Evolutionary conservation across 371 early-diverging fungal species (phyloP), one percentile per base, ranked within the genome.

Genomic region (Funneliformis caledonium): DNA sequence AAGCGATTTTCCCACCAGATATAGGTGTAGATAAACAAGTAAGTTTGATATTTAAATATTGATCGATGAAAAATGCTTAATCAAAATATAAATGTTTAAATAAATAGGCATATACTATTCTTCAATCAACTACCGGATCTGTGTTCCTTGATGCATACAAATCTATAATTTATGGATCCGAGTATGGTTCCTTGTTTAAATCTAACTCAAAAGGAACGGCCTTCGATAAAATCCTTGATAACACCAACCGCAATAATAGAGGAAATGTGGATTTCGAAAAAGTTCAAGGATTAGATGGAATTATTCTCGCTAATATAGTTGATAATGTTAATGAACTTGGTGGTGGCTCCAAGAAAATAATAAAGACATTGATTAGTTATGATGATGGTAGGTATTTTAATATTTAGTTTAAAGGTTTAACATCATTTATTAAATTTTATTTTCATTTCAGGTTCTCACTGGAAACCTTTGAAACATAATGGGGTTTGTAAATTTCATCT

Each of bases 181-280:
- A 95, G 70, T 92, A 91, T 82, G 98, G 98, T 37, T 87, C 92
- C 4, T 87, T 98, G 1, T 94, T 96, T 86, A 93, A 93, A 76
- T 94, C 96, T 65, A 95, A 95, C 83, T 89, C 89, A 78, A 92
- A 94, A 75, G 97, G 96, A 52, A 92, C 93, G 4, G 89, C 87
- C 78, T 97, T 91, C 84, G 89, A 91, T 72, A 82, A 92, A 50
- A 90, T 93, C 1, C 87, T 96, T 62, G 88, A 91, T 33, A 89
- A 95, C 82, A 94, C 96, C 8, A 96, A 97, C 83, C 91, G 93
- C 47, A 91, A 94, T 80, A 83, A 83, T 1, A 26, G 72, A 2
- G 96, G 96, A 11, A 82, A 87, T 62, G 98, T 98, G 19, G 99
- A 98, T 82, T 93, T 95, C 83, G 98, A 97, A 85, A 93, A 93